Conservation (phyloP, 2,329 filamentous ascomycete genomes). For the Alternaria dauci region DNA sequence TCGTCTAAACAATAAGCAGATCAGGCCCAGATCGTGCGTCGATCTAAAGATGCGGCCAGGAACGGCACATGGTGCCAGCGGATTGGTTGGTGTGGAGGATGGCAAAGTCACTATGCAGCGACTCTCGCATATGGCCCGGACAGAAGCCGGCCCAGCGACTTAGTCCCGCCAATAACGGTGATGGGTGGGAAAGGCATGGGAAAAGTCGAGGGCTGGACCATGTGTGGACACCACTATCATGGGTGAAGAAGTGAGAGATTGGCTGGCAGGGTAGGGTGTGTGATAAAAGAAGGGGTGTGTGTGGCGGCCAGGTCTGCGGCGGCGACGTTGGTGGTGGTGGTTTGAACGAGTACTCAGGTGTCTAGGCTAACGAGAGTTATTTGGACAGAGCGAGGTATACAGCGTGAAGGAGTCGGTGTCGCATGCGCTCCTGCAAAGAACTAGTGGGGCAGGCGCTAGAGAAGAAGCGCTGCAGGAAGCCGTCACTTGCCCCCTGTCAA, state of each 20-base stretch:
- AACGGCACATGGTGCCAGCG: background rate
- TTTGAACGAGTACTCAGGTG: no score
- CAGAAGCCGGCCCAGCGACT: background rate
- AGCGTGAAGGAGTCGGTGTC: background rate
- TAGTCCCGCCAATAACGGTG: constrained; percentile 14
- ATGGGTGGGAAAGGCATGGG: constrained; percentile 3
- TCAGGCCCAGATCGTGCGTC: background rate
- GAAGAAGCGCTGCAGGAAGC: constrained; percentile 3
- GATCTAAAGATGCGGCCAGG: background rate
- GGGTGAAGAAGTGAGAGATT: background rate
- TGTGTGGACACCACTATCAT: background rate
- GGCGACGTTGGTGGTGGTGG: background rate
- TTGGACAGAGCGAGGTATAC: background rate
- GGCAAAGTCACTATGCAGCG: background rate
- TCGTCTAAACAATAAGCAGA: background rate
- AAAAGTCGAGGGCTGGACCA: background rate
- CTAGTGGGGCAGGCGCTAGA: constrained; percentile 3
- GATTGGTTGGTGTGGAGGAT: background rate
- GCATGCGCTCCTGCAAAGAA: constrained; percentile 1
- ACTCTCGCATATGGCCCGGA: constrained; percentile 8
- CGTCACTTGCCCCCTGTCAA: background rate
- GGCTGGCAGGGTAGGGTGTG: background rate
- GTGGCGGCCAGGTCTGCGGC: background rate
- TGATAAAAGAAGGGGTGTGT: constrained; percentile 3
- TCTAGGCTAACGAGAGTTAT: background rate